phyloP scores from a whole-genome alignment of 2,329 filamentous ascomycete genomes.

The Neodidymelliopsis sp. region DNA sequence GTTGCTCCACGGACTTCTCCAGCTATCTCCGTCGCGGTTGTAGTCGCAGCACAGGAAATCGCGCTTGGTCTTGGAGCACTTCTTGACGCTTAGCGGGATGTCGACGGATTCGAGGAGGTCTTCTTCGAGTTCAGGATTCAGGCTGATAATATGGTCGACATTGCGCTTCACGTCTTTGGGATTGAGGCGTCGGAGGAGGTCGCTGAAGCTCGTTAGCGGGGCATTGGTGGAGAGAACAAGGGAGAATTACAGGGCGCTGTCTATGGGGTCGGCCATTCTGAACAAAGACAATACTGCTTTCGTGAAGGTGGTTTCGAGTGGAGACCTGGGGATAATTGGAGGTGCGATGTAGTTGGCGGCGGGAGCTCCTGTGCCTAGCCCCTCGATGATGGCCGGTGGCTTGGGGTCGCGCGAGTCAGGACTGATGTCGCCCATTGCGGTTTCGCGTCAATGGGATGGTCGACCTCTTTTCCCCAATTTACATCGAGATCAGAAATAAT shows the following conservation, averaged over 20 bases:
- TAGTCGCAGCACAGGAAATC: slow-evolving; percentile 99
- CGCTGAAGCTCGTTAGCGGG: slow-evolving; percentile 62
- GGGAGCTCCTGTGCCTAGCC: slow-evolving; percentile 28
- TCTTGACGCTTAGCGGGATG: slow-evolving; percentile 86
- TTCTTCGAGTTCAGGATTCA: slow-evolving; percentile 92
- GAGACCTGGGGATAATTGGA: slow-evolving; percentile 22
- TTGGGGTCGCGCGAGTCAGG: slow-evolving; percentile 35
- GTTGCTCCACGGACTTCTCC: slow-evolving; percentile 98
- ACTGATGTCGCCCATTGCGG: slow-evolving; percentile 21
- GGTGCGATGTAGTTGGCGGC: slow-evolving; percentile 8
- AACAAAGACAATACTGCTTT: slow-evolving; percentile 1
- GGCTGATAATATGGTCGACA: slow-evolving; percentile 84
- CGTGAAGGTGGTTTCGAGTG: slow-evolving; percentile 22
- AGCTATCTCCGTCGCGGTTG: slow-evolving; percentile 98
- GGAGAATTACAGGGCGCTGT: slow-evolving; percentile 74
- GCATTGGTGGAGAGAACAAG: not conserved
- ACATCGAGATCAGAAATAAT: not conserved
- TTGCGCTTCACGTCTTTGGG: slow-evolving; percentile 90
- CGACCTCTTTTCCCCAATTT: slow-evolving; percentile 16
- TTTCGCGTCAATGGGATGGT: slow-evolving; percentile 9
- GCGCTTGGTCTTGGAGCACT: slow-evolving; percentile 86
- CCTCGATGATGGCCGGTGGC: slow-evolving; percentile 29
- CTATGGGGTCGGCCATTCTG: slow-evolving; percentile 53
- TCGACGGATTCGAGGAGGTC: slow-evolving; percentile 98
- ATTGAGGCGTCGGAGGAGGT: slow-evolving; percentile 97